Base-by-base conservation (phyloP, 192 early-diverging fungal genomes). In the Lunasporangiospora selenospora region DNA sequence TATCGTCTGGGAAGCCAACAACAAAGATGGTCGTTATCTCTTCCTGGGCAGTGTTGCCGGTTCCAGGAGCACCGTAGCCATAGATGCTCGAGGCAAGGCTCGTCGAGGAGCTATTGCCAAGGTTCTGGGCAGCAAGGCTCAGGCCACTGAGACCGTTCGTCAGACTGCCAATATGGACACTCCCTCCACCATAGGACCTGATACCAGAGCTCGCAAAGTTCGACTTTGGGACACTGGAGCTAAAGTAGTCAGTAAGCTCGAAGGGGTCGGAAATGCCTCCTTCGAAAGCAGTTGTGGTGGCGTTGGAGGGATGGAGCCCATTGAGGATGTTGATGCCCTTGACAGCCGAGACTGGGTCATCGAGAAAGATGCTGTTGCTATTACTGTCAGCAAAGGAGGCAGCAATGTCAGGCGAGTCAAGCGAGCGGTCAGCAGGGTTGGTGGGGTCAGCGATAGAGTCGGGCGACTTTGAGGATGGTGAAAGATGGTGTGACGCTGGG, bases 21-120 rank as follows among this genome's bases (percentile, higher is more conserved):
- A 98, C 95, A 85, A 99, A 99, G 62, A 99, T 98, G 65, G 98
- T 99, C 23, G 95, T 94, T 62, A 99, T 96, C 52, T 99, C 98
- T 60, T 99, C 94, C 43, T 53, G 16, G 13, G 45, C 18, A 11
- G 41, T 12, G 41, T 6, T 43, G 6, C 16, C 16, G n/a, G 16
- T 19, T 0, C 23, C 6, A 9, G 45, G 13, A 47, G 24, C 6
- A 47, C 7, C 24, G 36, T 73, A 63, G 43, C 59, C 54, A 39
- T 52, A 63, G 31, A 73, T 59, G 47, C 69, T 61, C 0, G 69
- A 63, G 53, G 60, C 58, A 4, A 73, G 61, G 13, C 18, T 47
- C 26, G 59, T 51, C 4, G 56, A 58, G 50, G 31, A 6, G 30
- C 31, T 40, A 21, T 11, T 38, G 0, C 60, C 58, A 12, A 51